Evolutionary conservation across 257 asterid species (phyloP).

Genomic region (Penstemon newberryi): DNA sequence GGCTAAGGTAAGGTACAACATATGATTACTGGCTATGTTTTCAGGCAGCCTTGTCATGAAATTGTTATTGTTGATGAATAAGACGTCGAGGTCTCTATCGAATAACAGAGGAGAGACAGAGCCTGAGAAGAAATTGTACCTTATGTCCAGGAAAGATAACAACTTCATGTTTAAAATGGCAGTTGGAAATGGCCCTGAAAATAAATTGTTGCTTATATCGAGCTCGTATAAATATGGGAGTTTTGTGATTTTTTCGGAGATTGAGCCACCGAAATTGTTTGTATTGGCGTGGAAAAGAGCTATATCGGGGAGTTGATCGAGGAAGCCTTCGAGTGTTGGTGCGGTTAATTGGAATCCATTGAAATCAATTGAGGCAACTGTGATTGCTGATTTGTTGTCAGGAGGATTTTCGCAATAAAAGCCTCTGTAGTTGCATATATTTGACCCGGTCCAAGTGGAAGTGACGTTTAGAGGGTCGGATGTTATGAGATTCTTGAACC

Average conservation of each 20-base stretch:
- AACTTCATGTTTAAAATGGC: constrained; percentile 46
- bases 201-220: constrained; percentile 71
- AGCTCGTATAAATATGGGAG: constrained; percentile 70
- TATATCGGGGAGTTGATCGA: constrained; percentile 70
- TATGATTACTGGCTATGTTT: constrained; percentile 23
- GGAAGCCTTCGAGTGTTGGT: constrained; percentile 61
- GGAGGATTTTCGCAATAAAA: constrained; percentile 76
- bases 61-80: constrained; percentile 68
- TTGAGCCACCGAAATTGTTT: constrained; percentile 54
- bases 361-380: constrained; percentile 77
- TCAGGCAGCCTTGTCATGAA: constrained; percentile 57
- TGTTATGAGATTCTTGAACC: constrained; percentile 51
- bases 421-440: constrained; percentile 64
- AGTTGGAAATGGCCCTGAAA: constrained; percentile 64
- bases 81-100: constrained; percentile 45
- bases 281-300: constrained; percentile 87
- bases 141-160: constrained; percentile 58
- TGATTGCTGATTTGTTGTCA: constrained; percentile 68
- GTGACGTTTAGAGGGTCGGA: constrained; percentile 75
- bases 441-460: constrained; percentile 60
- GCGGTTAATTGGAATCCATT: constrained; percentile 69
- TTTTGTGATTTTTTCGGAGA: constrained; percentile 43
- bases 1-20: constrained; percentile 58
- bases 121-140: constrained; percentile 71
- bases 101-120: constrained; percentile 62